Percentiles rank a stretch among this genome's conserved stretches.
Conservation (phyloP, 169 alveolate genomes). For the Plasmodium inui region DNA sequence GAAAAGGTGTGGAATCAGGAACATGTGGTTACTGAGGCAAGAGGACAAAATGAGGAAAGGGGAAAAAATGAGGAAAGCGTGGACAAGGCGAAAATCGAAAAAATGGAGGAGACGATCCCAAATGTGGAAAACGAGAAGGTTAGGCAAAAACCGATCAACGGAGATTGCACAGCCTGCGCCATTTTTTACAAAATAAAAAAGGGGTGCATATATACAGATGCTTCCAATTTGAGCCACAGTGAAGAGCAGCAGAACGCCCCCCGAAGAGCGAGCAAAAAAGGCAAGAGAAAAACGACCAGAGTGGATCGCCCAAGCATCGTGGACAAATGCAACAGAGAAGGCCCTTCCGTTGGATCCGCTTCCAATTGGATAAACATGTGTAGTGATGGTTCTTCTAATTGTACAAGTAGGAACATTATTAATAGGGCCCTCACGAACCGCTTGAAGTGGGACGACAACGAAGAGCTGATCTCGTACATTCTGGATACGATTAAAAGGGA, state of each 20-base stretch:
- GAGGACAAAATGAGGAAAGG: neutral
- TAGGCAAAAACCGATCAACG: slow-evolving; percentile 77
- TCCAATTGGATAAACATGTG: neutral
- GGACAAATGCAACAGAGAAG: slow-evolving; percentile 4
- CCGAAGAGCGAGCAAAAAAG: slow-evolving; percentile 86
- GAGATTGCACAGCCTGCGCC: slow-evolving; percentile 88
- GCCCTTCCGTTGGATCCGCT: neutral
- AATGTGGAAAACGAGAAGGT: neutral
- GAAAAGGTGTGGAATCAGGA: neutral
- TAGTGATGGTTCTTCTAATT: neutral
- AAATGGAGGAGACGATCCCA: neutral
- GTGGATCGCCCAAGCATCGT: slow-evolving; percentile 22
- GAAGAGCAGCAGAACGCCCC: slow-evolving; percentile 84
- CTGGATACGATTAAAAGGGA: neutral
- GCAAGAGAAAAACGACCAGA: slow-evolving; percentile 78
- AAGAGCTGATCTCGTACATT: neutral
- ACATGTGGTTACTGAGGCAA: neutral
- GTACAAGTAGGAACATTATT: neutral
- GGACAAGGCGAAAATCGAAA: too few relatives aligned
- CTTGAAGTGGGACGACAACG: neutral
- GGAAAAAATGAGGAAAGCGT: neutral
- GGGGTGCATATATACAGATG: slow-evolving; percentile 86
- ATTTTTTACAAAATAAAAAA: slow-evolving; percentile 85
- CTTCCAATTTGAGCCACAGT: slow-evolving; percentile 87
- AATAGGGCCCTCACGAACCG: neutral